Conservation (phyloP, 169 alveolate species). For the Cryptosporidium meleagridis region DNA sequence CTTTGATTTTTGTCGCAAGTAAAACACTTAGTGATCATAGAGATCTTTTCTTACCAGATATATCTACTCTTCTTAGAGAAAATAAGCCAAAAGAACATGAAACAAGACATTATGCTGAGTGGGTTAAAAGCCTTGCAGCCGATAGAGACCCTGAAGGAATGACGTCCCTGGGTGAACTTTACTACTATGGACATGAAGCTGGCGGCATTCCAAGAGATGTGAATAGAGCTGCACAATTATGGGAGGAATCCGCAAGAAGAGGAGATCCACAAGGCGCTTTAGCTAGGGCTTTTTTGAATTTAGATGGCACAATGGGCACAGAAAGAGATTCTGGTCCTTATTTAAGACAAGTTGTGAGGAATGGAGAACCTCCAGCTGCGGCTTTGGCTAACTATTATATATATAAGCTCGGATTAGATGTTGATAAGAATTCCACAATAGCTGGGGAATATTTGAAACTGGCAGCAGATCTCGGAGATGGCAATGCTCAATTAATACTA, state of each 20-base stretch:
- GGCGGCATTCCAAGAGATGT: slow-evolving; percentile 82
- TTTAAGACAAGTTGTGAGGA: slow-evolving; percentile 61
- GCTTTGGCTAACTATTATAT: slow-evolving; percentile 72
- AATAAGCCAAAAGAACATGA: slow-evolving; percentile 54
- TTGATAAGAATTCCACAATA: slow-evolving; percentile 78
- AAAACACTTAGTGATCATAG: slow-evolving; percentile 33
- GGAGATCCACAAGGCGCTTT: slow-evolving; percentile 88
- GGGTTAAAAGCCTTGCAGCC: slow-evolving; percentile 80
- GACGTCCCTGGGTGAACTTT: slow-evolving; percentile 87
- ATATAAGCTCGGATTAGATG: slow-evolving; percentile 83
- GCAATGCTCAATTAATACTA: slow-evolving; percentile 84
- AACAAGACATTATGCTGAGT: slow-evolving; percentile 81
- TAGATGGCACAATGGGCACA: slow-evolving; percentile 76
- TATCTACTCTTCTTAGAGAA: slow-evolving; percentile 12
- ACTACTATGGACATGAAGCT: slow-evolving; percentile 85
- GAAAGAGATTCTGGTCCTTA: slow-evolving; percentile 67
- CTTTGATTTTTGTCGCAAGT: slow-evolving; percentile 61
- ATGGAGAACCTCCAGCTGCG: slow-evolving; percentile 66
- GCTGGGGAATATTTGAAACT: slow-evolving; percentile 84
- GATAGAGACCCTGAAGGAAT: slow-evolving; percentile 84
- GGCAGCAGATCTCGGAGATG: slow-evolving; percentile 88
- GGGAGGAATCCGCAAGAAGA: slow-evolving; percentile 88
- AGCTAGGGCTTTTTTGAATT: slow-evolving; percentile 83
- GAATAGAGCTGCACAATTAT: slow-evolving; percentile 83
- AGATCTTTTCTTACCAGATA: slow-evolving; percentile 46